These are phyloP conservation scores for Lactifluus piperatus DNA, from an alignment of 768 basidiomycete genomes.

Conservation along the genomic window DNA sequence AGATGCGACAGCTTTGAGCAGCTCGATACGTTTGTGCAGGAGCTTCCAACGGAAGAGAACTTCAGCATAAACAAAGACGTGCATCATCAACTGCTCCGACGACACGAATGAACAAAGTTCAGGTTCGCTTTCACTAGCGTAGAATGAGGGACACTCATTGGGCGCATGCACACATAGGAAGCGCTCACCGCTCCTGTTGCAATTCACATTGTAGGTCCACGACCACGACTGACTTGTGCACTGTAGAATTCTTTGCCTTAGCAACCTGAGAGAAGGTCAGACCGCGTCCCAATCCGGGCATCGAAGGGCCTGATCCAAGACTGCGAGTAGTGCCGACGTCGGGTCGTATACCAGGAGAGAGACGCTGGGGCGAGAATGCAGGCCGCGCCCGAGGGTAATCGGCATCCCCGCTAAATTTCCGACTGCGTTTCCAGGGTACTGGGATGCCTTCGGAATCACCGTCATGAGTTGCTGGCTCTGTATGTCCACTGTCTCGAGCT, in stretches of 20 bases:
- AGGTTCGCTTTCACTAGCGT: neutral
- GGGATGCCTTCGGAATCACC: conserved; percentile 26
- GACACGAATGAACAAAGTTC: neutral
- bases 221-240: conserved; percentile 35
- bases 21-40: conserved; percentile 59
- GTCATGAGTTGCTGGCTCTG: conserved; percentile 16
- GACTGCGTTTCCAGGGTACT: conserved; percentile 20
- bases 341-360: conserved; percentile 28
- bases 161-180: neutral
- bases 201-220: conserved; percentile 22
- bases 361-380: neutral
- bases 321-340: conserved; percentile 28
- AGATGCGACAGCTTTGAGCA: conserved; percentile 54
- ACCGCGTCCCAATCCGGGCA: conserved; percentile 24
- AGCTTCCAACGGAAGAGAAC: conserved; percentile 67
- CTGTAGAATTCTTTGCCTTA: conserved; percentile 25
- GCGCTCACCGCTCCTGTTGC: conserved; percentile 12
- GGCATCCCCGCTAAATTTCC: conserved; percentile 3
- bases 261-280: conserved; percentile 37
- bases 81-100: conserved; percentile 37
- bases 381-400: neutral
- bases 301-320: conserved; percentile 1
- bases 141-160: neutral
- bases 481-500: conserved; percentile 33
- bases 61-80: conserved; percentile 68